Conservation (phyloP, 352 stramenopile species). For the Thalassiosira livingstoniorum region DNA sequence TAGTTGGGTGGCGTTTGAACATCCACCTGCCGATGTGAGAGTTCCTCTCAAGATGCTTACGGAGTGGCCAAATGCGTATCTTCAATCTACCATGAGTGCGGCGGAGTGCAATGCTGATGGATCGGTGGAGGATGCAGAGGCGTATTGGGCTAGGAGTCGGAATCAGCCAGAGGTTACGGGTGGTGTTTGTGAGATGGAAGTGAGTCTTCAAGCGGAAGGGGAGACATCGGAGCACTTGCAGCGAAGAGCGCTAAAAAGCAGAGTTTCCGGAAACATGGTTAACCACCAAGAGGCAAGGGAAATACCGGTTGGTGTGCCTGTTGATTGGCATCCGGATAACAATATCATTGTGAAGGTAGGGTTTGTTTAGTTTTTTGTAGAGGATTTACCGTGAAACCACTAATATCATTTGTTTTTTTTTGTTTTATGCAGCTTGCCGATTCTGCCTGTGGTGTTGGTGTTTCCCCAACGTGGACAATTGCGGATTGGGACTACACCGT, state of each 20-base stretch:
- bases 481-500: conserved; percentile 3
- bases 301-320: too few relatives aligned
- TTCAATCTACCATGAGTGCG: conserved; percentile 5
- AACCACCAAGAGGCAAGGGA: too few relatives aligned
- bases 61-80: conserved; percentile 1
- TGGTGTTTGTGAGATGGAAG: background rate
- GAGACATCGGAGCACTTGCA: background rate
- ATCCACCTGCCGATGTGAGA: background rate
- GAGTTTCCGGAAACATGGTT: background rate
- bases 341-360: conserved; percentile 14
- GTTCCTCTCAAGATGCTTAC: conserved; percentile 9
- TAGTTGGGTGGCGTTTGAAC: conserved; percentile 1
- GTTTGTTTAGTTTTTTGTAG: too few relatives aligned
- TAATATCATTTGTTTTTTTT: background rate
- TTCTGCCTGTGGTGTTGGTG: background rate
- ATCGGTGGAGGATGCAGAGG: background rate
- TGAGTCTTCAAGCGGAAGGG: background rate
- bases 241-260: too few relatives aligned
- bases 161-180: background rate
- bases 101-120: background rate
- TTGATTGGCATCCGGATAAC: conserved; percentile 4
- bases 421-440: background rate
- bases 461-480: conserved; percentile 9
- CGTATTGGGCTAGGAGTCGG: background rate
- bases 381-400: too few relatives aligned